These are phyloP conservation scores for Chalciporus piperatoides DNA, from an alignment of 1,284 basidiomycete genomes.

Conservation along the genomic window DNA sequence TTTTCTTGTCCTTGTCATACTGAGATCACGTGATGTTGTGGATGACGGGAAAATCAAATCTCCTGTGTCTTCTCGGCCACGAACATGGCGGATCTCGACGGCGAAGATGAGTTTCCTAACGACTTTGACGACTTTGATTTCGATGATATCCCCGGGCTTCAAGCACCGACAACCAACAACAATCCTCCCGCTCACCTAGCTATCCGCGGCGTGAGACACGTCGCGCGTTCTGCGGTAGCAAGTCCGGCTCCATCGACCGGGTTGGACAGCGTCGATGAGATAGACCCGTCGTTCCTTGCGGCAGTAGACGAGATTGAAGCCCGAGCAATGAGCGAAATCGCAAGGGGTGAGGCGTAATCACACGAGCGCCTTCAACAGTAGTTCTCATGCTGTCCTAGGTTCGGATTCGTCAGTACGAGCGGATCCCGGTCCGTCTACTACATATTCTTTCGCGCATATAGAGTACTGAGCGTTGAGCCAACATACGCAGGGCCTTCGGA, in stretches of 20 bases:
- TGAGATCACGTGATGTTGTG: not conserved
- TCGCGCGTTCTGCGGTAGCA: not conserved
- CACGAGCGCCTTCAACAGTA: not conserved
- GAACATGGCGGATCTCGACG: slow-evolving; percentile 24
- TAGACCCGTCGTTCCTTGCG: slow-evolving; percentile 35
- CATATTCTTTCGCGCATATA: not conserved
- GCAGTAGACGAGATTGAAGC: slow-evolving; percentile 42
- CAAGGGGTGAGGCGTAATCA: slow-evolving; percentile 9
- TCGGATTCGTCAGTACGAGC: not conserved
- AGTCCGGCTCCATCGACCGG: slow-evolving; percentile 22
- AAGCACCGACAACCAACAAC: slow-evolving; percentile 25
- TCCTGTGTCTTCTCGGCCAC: not conserved
- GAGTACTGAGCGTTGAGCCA: slow-evolving; percentile 2
- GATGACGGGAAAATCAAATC: not conserved
- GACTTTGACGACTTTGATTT: slow-evolving; percentile 40
- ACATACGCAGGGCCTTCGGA: slow-evolving; percentile 9
- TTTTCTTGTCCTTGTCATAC: not conserved
- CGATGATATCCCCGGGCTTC: slow-evolving; percentile 33
- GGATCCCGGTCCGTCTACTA: slow-evolving; percentile 9
- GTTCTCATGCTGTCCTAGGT: slow-evolving; percentile 1
- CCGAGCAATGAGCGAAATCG: slow-evolving; percentile 14
- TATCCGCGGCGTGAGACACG: not conserved
- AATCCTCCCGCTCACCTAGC: not conserved
- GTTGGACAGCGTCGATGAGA: slow-evolving; percentile 33
- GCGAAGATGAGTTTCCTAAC: slow-evolving; percentile 40